phyloP scores from a whole-genome alignment of 345 rosid genomes.

The Alliaria petiolata region DNA sequence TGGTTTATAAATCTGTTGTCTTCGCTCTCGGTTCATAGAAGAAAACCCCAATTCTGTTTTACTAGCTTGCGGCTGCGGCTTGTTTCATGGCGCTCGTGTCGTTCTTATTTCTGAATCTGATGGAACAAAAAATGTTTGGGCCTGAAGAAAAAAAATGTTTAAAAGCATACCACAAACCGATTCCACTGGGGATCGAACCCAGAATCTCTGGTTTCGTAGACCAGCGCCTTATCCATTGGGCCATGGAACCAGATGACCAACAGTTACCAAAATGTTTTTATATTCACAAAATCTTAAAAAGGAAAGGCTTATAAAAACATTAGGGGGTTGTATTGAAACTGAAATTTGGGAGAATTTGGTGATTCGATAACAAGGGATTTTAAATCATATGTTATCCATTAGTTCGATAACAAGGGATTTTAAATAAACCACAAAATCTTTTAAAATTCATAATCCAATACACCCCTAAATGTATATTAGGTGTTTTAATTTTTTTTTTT shows the following conservation, averaged over 20 bases:
- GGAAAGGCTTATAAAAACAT: too few species aligned
- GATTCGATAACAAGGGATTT: too few species aligned
- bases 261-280: not conserved
- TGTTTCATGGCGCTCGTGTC: conserved; percentile 3
- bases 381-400: too few species aligned
- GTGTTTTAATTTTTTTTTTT: too few species aligned
- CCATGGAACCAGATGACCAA: conserved; percentile 7
- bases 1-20: not conserved
- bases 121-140: not conserved
- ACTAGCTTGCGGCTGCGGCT: conserved; percentile 16
- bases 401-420: too few species aligned
- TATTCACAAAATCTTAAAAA: too few species aligned
- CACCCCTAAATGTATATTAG: too few species aligned
- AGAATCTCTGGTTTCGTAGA: conserved; percentile 85
- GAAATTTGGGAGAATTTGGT: too few species aligned
- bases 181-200: conserved; percentile 66
- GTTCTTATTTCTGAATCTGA: not conserved
- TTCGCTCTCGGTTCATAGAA: not conserved
- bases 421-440: too few species aligned
- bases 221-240: conserved; percentile 87
- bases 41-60: not conserved
- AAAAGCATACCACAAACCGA: not conserved
- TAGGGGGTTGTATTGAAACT: too few species aligned
- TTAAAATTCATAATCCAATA: too few species aligned
- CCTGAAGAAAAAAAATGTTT: not conserved